Conservation (phyloP, 2,329 filamentous ascomycete species). For the Phialemonium atrogriseum region DNA sequence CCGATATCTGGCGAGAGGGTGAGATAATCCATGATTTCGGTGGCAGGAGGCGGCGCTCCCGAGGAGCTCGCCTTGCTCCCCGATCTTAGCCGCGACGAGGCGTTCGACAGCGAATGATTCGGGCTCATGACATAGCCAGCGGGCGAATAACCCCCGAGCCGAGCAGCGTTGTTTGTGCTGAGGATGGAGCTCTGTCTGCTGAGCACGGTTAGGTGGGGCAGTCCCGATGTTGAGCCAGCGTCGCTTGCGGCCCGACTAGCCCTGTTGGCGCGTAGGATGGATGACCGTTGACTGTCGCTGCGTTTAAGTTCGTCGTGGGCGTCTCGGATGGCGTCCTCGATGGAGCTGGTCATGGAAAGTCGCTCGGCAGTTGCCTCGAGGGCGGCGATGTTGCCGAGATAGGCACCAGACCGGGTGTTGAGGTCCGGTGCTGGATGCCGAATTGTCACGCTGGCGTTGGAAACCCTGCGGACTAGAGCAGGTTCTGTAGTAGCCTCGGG, state of each 20-base stretch:
- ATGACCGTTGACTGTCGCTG: conserved; percentile 58
- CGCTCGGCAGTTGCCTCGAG: conserved; percentile 70
- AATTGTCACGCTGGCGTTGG: conserved; percentile 34
- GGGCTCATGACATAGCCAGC: conserved; percentile 61
- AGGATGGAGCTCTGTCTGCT: conserved; percentile 50
- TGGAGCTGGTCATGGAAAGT: conserved; percentile 65
- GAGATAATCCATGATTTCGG: conserved; percentile 18
- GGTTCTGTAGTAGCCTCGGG: conserved; percentile 28
- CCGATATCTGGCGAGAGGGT: conserved; percentile 30
- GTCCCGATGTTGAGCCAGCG: conserved; percentile 12
- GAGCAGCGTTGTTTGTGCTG: conserved; percentile 57
- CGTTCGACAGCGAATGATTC: conserved; percentile 50
- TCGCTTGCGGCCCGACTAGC: conserved; percentile 19
- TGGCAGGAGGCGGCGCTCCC: conserved; percentile 12
- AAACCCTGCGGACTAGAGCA: conserved; percentile 37
- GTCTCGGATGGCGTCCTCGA: conserved; percentile 69
- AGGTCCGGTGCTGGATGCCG: conserved; percentile 55
- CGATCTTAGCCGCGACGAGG: conserved; percentile 38
- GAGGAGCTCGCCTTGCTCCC: conserved; percentile 40
- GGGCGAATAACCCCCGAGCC: conserved; percentile 63
- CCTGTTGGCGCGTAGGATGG: conserved; percentile 43
- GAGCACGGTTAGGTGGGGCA: conserved; percentile 14
- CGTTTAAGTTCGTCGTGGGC: conserved; percentile 64
- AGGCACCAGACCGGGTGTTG: conserved; percentile 52
- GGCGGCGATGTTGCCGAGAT: conserved; percentile 59